Base-by-base conservation (phyloP, 495 filamentous ascomycete genomes). In the Penicillium dipodomyicola region DNA sequence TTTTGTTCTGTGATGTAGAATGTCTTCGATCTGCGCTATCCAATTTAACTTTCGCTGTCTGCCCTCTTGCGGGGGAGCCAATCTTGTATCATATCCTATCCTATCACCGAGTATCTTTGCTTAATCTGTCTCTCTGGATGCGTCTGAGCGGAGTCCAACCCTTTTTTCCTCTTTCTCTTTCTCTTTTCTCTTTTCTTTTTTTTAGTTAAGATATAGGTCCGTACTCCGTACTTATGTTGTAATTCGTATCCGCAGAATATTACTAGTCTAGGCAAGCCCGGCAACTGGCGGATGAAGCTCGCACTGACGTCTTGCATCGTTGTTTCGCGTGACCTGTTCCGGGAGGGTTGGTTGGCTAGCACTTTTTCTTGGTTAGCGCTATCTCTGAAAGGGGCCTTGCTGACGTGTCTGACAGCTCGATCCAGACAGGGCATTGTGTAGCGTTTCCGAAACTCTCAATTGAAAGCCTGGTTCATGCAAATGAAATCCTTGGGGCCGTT, bases 391-490 rank as follows among this genome's bases (percentile, higher is more conserved):
- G 35, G 29, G 39, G 33, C 17, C 27, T 20, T 22, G 59, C 56
- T 67, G 65, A 67, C 62, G 54, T 62, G 59, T 62, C 49, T 52
- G 54, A 60, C 44, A 60, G 52, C 17, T 48, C 8, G 27, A 15
- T n/a, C 39, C 9, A 19, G 22, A 48, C 22, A 37, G 20, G 5
- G 15, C n/a, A 14, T 32, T 20, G 9, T 2, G 39, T 20, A 22
- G 22, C 37, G 12, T 54, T 27, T 12, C 15, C n/a, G 19, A 37
- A 19, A 30, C 44, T n/a, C 5, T 46, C 42, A 29, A 33, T 54
- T 20, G 22, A 44, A 27, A 39, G 32, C 32, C 25, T 33, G 45
- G 45, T 56, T 56, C 54, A 56, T 56, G 46, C 45, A 56, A 17
- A 45, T 49, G 46, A 33, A n/a, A 42, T 33, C 44, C 35, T 49